These are phyloP conservation scores for Trichoderma sp. DNA, from an alignment of 2,329 filamentous ascomycete genomes.

Conservation along the genomic window DNA sequence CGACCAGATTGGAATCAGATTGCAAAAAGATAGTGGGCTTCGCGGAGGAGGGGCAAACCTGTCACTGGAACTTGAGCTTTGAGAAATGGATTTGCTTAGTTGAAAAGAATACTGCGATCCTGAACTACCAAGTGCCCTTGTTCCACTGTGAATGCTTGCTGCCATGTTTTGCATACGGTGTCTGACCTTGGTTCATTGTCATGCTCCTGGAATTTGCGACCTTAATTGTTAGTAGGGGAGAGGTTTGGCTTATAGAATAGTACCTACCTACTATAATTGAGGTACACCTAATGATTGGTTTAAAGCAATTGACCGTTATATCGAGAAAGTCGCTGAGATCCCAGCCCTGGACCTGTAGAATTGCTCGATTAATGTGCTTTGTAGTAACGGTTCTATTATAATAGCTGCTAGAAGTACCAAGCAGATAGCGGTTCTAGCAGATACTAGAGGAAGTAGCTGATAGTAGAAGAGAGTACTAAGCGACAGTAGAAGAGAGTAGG, in stretches of 20 bases:
- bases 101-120: background rate
- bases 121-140: background rate
- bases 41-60: background rate
- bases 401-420: too few relatives aligned
- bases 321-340: background rate
- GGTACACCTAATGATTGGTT: background rate
- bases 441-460: too few relatives aligned
- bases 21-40: background rate
- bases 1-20: conserved; percentile 23
- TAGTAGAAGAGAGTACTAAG: too few relatives aligned
- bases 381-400: too few relatives aligned
- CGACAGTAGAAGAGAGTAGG: too few relatives aligned
- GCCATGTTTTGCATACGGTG: background rate
- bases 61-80: conserved; percentile 1
- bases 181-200: background rate
- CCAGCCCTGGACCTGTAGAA: background rate
- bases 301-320: background rate
- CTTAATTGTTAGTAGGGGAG: background rate
- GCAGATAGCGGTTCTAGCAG: too few relatives aligned
- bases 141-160: conserved; percentile 6
- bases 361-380: too few relatives aligned
- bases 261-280: background rate
- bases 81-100: conserved; percentile 8
- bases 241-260: background rate
- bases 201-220: background rate